Percentiles rank a stretch among this genome's conserved stretches.
These are phyloP conservation scores for Tetrahymena elliotti DNA, from an alignment of 73 alveolate genomes.

Conservation along the genomic window DNA sequence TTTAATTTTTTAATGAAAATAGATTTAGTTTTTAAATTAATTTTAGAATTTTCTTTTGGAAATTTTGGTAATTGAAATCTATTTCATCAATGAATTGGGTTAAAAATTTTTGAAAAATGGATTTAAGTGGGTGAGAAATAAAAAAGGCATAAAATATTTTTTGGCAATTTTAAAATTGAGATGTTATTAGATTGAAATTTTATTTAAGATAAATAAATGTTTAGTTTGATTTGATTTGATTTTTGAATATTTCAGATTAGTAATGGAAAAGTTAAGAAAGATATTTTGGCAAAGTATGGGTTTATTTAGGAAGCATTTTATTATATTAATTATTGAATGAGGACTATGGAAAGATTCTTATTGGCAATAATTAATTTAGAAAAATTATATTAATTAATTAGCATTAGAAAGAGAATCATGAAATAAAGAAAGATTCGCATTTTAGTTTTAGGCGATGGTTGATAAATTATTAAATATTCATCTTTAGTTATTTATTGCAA, in stretches of 20 bases:
- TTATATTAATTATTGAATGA: not conserved
- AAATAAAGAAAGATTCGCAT: not conserved
- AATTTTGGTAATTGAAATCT: not conserved
- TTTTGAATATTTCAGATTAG: too few relatives aligned
- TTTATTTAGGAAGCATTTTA: not conserved
- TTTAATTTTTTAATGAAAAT: too few relatives aligned
- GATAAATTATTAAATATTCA: not conserved
- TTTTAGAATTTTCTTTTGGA: not conserved
- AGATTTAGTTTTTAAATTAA: too few relatives aligned
- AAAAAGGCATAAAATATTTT: too few relatives aligned
- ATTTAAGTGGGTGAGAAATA: not conserved
- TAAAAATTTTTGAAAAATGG: too few relatives aligned
- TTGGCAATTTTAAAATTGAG: too few relatives aligned
- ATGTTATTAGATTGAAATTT: not conserved
- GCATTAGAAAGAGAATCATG: not conserved
- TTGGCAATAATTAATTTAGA: not conserved
- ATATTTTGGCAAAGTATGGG: not conserved
- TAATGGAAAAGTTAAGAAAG: not conserved
- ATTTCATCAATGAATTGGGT: not conserved
- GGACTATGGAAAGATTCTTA: not conserved
- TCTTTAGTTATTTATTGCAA: not conserved
- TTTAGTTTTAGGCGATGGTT: not conserved
- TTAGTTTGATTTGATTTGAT: not conserved
- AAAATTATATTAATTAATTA: not conserved
- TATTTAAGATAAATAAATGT: not conserved